Conservation (phyloP, 331 rosid genomes). For the Quercus lobata region DNA sequence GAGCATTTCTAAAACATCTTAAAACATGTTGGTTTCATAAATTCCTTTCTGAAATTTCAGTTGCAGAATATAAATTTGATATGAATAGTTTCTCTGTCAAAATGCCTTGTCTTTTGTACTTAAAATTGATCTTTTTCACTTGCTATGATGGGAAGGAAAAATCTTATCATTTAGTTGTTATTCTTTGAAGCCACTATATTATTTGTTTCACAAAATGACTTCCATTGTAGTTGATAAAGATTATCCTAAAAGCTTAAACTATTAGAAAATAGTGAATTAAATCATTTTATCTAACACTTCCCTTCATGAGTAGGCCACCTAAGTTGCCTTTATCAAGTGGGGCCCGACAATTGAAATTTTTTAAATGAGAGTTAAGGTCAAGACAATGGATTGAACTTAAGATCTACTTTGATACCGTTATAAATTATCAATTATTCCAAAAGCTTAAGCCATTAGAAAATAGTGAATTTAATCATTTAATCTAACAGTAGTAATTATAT, state of each 20-base stretch:
- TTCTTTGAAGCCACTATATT: background rate
- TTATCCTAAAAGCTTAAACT: rapidly evolving
- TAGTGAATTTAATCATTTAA: too few relatives aligned
- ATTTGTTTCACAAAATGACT: background rate
- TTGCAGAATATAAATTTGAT: background rate
- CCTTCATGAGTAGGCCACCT: too few relatives aligned
- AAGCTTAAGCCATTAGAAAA: too few relatives aligned
- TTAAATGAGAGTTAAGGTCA: too few relatives aligned
- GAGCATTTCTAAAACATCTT: background rate
- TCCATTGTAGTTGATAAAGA: background rate
- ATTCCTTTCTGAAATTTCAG: background rate
- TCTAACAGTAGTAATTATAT: too few relatives aligned
- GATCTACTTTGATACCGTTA: rapidly evolving
- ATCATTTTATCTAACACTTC: too few relatives aligned
- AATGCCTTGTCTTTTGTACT: background rate
- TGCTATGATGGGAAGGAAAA: background rate
- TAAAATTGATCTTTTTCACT: background rate
- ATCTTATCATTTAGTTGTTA: background rate
- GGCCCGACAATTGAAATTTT: too few relatives aligned
- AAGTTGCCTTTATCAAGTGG: too few relatives aligned
- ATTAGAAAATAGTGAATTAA: too few relatives aligned
- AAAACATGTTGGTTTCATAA: background rate
- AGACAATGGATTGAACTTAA: too few relatives aligned
- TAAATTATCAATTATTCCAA: too few relatives aligned
- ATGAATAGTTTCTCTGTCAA: background rate